These are phyloP conservation scores for Taiozyma sp. DNA, from an alignment of 1,139 yeast species.

Conservation along the genomic window DNA sequence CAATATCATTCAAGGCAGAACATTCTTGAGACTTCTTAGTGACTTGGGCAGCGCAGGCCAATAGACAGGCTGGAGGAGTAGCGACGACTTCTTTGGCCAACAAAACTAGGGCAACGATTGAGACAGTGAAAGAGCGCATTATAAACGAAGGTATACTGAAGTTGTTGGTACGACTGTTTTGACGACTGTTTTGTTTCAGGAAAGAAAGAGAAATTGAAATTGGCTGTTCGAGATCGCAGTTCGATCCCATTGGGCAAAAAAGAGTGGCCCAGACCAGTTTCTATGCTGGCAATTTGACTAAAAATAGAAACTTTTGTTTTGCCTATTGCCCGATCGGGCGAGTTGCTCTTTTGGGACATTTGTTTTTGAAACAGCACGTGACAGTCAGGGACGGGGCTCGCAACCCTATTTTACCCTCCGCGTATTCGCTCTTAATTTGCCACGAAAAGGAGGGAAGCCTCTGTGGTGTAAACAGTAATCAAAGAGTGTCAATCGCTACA, in stretches of 20 bases:
- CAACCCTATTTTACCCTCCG: background rate
- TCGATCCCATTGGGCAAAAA: background rate
- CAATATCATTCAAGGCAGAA: constrained; percentile 51
- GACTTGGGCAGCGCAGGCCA: constrained; percentile 80
- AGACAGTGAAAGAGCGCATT: constrained; percentile 32
- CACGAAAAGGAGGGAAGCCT: background rate
- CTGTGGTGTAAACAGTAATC: too few relatives aligned
- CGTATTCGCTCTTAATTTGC: background rate
- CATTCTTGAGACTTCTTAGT: constrained; percentile 48
- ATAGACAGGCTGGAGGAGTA: constrained; percentile 83
- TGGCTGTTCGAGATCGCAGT: background rate
- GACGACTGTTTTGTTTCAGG: background rate
- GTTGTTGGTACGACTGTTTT: background rate
- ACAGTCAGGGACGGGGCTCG: background rate
- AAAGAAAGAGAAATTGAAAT: background rate
- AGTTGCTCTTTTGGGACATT: background rate
- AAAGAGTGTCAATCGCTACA: background rate
- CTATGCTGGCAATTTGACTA: background rate
- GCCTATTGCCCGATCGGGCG: background rate
- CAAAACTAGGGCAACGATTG: constrained; percentile 47
- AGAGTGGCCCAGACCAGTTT: background rate
- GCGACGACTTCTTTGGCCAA: constrained; percentile 49
- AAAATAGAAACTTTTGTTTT: background rate
- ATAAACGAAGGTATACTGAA: background rate
- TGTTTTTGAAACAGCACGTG: background rate